A percentile compares a stretch with the other conserved stretches of the same genome.
phyloP scores from a whole-genome alignment of 2,329 filamentous ascomycete genomes.

The Ophiostoma himal-ulmi region DNA sequence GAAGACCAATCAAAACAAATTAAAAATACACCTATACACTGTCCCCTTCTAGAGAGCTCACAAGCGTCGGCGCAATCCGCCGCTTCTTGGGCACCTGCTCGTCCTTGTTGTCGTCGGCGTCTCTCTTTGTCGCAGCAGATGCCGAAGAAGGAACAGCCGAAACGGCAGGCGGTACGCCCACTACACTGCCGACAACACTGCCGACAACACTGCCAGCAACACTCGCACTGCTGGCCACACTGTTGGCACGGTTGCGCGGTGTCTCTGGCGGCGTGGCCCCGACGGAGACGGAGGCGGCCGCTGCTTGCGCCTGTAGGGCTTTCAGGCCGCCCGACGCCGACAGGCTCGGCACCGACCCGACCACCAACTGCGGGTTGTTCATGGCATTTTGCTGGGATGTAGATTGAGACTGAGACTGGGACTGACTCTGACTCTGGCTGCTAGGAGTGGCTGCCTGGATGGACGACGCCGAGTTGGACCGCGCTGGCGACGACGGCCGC shows the following conservation, averaged over 20 bases:
- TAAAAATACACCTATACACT: not conserved
- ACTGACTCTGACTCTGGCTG: not conserved
- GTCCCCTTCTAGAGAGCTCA: slow-evolving; percentile 33
- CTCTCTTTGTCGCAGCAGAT: slow-evolving; percentile 41
- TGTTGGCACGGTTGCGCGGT: slow-evolving; percentile 57
- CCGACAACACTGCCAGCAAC: slow-evolving; percentile 38
- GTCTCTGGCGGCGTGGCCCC: slow-evolving; percentile 78
- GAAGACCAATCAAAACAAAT: not conserved
- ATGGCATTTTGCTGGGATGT: slow-evolving; percentile 39
- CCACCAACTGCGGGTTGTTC: slow-evolving; percentile 72
- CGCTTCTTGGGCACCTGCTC: slow-evolving; percentile 56
- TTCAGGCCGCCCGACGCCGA: slow-evolving; percentile 60
- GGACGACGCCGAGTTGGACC: slow-evolving; percentile 82
- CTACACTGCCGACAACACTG: slow-evolving; percentile 24
- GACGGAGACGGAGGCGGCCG: not conserved
- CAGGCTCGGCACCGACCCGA: slow-evolving; percentile 70
- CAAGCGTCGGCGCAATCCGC: slow-evolving; percentile 61
- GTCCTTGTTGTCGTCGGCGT: slow-evolving; percentile 38
- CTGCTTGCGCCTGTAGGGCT: not conserved
- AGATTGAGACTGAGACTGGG: not conserved
- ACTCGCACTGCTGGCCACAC: slow-evolving; percentile 38
- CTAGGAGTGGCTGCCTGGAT: slow-evolving; percentile 42
- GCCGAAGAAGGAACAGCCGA: not conserved
- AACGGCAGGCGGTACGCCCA: slow-evolving; percentile 27
- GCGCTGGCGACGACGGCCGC: slow-evolving; percentile 69